Base-by-base conservation (phyloP, 2,329 filamentous ascomycete species). In the Chaetomiaceae sp. region DNA sequence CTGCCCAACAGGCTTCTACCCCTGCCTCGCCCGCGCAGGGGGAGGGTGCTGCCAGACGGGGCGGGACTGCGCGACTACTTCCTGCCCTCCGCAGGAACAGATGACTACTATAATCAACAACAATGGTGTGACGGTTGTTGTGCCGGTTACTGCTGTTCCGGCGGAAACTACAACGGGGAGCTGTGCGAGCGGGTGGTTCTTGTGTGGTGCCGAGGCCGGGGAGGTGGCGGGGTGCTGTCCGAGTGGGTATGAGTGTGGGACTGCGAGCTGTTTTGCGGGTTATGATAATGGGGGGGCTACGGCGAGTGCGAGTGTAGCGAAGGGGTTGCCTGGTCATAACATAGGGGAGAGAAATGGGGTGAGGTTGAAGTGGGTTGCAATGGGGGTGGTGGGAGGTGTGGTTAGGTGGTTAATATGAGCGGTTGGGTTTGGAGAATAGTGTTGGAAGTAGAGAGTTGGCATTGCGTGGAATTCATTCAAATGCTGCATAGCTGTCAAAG, bases 1-100 rank as follows among this genome's bases (percentile, higher is more conserved):
- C 62, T 97, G 92, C 63, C 92, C 92, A 0, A 91, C 86, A 0
- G 91, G 91, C 2, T 97, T 91, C 75, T 97, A 97, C 69, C 86
- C 89, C 47, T 97, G 92, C 70, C 82, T 85, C 2, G 92, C 92
- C 2, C 84, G 84, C 55, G 89, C 91, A 55, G 90, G 88, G 14
- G 90, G 90, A 19, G 81, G 81, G 2, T 97, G 92, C 73, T 97
- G 92, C 72, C 87, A 88, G 53, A 91, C 89, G 0, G 91, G 90
- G 2, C 83, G 91, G 19, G 81, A 95, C 71, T 97, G 92, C 71
- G 82, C 87, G 55, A 87, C 84, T 0, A 88, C 87, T 0, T 88
- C 86, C 6, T 97, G 92, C 64, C 88, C 89, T 0, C 71, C 81
- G 76, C 0, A 37, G 7, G 64, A 76, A 0, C 68, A 70, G 2